Conservation (phyloP, 2,329 filamentous ascomycete species). For the Chaetomium strumarium region DNA sequence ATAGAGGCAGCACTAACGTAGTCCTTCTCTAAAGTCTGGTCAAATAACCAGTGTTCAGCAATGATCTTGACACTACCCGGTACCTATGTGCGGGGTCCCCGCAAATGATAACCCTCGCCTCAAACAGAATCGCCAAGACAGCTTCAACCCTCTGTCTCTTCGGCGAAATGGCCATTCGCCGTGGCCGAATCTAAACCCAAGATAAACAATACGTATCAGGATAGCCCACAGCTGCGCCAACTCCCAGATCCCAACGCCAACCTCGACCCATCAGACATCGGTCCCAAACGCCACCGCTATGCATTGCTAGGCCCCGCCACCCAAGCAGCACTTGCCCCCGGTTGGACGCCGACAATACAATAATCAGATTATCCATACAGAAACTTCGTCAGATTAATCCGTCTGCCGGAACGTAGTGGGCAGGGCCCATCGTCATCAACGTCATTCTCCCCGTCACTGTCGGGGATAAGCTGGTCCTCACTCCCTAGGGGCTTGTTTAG, state of each 20-base stretch:
- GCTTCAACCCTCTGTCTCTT: neutral
- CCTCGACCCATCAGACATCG: neutral
- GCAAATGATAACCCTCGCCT: neutral
- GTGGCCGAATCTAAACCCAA: neutral
- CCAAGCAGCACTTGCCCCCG: neutral
- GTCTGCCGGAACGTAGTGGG: constrained; percentile 25
- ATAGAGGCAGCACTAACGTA: neutral
- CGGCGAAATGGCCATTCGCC: neutral
- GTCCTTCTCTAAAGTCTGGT: neutral
- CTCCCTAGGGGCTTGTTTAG: constrained; percentile 45
- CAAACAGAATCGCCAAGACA: neutral
- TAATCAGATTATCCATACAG: constrained; percentile 30
- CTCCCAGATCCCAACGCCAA: constrained; percentile 1
- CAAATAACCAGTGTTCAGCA: neutral
- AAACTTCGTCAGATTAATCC: constrained; percentile 45
- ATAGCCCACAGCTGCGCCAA: neutral
- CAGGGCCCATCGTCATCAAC: constrained; percentile 27
- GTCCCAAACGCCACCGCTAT: constrained; percentile 18
- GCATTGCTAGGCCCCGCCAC: constrained; percentile 7
- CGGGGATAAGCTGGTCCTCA: constrained; percentile 51
- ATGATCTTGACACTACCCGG: no score
- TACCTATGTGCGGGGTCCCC: no score
- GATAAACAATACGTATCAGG: constrained; percentile 3
- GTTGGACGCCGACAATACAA: neutral
- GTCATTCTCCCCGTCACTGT: constrained; percentile 45